Evolutionary conservation across 768 basidiomycete species (phyloP).

Genomic region (Rhodotorula babjevae): DNA sequence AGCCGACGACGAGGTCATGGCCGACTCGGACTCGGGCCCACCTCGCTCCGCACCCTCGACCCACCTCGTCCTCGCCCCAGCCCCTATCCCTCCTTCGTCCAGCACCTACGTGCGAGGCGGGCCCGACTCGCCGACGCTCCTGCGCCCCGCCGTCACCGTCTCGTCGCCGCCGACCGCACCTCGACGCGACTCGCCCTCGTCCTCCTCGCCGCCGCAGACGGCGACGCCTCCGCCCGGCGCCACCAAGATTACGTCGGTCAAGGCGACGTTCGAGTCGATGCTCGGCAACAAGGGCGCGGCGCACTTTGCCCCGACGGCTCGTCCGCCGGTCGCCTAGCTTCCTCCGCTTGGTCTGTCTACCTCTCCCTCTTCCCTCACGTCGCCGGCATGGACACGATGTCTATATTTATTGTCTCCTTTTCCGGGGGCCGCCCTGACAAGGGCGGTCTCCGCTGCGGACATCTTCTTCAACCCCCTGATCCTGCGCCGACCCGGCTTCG

Average conservation of each 20-base stretch:
- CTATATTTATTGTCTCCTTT: slow-evolving; percentile 40
- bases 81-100: background rate
- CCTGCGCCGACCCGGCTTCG: too few species aligned
- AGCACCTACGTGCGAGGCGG: background rate
- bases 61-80: slow-evolving; percentile 32
- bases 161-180: slow-evolving; percentile 26
- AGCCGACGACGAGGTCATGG: slow-evolving; percentile 31
- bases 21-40: slow-evolving; percentile 36
- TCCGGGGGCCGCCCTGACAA: background rate
- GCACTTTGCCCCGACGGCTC: slow-evolving; percentile 38
- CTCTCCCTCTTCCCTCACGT: background rate
- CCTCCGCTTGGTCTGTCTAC: background rate
- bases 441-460: background rate
- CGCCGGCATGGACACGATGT: background rate
- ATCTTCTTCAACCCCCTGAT: background rate
- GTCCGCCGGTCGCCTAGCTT: slow-evolving; percentile 27
- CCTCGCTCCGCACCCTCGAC: slow-evolving; percentile 30
- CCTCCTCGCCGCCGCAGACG: background rate
- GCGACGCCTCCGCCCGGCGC: slow-evolving; percentile 26
- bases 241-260: slow-evolving; percentile 43
- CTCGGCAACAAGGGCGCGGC: background rate
- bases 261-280: slow-evolving; percentile 48
- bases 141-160: slow-evolving; percentile 40
- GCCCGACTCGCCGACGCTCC: background rate
- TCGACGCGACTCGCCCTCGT: background rate